These are phyloP conservation scores for Apiospora pterosperma DNA, from an alignment of 2,329 filamentous ascomycete genomes.

Conservation along the genomic window DNA sequence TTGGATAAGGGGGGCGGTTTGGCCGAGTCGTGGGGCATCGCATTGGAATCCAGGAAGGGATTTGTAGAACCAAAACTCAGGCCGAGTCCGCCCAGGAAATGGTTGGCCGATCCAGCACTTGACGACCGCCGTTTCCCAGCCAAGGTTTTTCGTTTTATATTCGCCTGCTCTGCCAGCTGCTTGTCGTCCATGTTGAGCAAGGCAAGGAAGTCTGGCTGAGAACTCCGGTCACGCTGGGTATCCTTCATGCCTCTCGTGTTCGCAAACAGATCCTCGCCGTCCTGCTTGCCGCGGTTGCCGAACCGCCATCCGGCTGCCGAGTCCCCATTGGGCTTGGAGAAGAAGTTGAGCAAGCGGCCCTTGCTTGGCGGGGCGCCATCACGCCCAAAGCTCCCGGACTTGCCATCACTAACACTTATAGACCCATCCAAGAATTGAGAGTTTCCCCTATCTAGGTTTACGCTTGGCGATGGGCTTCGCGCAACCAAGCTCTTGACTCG, in stretches of 20 bases:
- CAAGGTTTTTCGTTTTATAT: slow-evolving; percentile 6
- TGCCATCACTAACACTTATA: slow-evolving; percentile 36
- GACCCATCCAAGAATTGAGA: slow-evolving; percentile 45
- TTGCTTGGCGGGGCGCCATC: slow-evolving; percentile 25
- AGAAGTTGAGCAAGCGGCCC: slow-evolving; percentile 42
- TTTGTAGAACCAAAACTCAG: slow-evolving; percentile 34
- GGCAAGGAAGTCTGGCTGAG: slow-evolving; percentile 42
- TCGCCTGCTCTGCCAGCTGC: slow-evolving; percentile 26
- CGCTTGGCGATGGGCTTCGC: slow-evolving; percentile 32
- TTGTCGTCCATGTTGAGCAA: slow-evolving; percentile 39
- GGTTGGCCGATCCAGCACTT: slow-evolving; percentile 32
- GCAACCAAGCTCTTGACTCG: slow-evolving; percentile 28
- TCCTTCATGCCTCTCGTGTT: slow-evolving; percentile 23
- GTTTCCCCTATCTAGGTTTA: slow-evolving; percentile 50
- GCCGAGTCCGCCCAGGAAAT: slow-evolving; percentile 37
- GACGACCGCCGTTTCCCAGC: slow-evolving; percentile 22
- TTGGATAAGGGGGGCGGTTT: slow-evolving; percentile 34
- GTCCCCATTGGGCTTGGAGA: slow-evolving; percentile 37
- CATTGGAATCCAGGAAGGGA: slow-evolving; percentile 49
- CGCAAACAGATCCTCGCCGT: slow-evolving; percentile 22
- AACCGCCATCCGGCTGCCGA: slow-evolving; percentile 21
- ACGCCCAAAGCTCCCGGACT: slow-evolving; percentile 11
- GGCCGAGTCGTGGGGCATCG: slow-evolving; percentile 34
- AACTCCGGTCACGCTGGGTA: slow-evolving; percentile 12
- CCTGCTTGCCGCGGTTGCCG: slow-evolving; percentile 12